Evolutionary conservation across 345 rosid genomes (phyloP), one percentile per base, ranked within the genome.

Genomic region (Populus deltoides): DNA sequence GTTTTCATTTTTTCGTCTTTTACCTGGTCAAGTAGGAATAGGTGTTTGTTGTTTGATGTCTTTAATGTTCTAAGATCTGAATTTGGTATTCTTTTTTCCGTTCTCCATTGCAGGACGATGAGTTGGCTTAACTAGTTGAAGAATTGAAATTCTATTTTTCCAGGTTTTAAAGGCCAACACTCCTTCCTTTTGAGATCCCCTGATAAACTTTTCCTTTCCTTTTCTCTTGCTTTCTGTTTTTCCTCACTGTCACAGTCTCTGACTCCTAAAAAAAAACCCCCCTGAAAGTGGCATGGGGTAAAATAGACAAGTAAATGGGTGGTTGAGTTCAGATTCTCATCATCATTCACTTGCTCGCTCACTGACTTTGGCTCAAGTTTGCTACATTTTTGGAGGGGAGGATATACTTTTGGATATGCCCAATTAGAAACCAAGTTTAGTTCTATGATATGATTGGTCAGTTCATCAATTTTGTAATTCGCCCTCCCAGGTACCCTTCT

Each of bases 401-500:
- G 61, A 45, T 61, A 61, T 75, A 29, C 51, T 69, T 72, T 74
- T 70, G 62, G 63, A 57, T 57, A 76, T 71, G 73, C 69, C 72
- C 36, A 24, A n/a, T 55, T 51, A 45, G 55, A 51, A 63, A 59
- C 61, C 61, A 29, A 57, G 63, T n/a, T 53, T 41, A 16, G 47
- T 38, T 35, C 72, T 65, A 41, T 71, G n/a, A 78, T 55, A 82
- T 96, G 98, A 96, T 96, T 70, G 99, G 92, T 53, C 99, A 93
- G 88, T 96, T 96, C 89, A 93, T 96, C 88, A 92, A 93, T 87
- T 96, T 96, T 78, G 94, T 96, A 24, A 93, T 96, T 84, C 94
- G 99, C 68, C 99, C 99, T 83, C 99, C 99, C 72, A 92, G 99
- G 99, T 95, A 86, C 66, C 61, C 20, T 7, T 78, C 8, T 57